Conservation (phyloP, 345 rosid species). For the Syzygium aromaticum region DNA sequence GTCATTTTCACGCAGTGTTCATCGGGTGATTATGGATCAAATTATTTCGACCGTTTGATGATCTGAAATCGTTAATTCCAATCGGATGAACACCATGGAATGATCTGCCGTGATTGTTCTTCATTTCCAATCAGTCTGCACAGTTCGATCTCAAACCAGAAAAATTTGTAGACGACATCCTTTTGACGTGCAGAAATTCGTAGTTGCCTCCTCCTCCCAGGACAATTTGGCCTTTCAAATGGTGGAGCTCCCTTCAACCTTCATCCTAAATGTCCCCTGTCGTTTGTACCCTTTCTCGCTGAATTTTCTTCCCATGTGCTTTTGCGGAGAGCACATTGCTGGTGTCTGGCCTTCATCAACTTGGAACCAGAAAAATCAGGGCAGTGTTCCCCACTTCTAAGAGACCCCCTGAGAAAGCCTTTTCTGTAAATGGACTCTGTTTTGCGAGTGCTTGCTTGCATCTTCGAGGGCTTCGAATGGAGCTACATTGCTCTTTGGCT, state of each 20-base stretch:
- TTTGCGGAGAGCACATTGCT: neutral
- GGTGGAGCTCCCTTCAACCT: neutral
- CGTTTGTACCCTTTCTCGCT: neutral
- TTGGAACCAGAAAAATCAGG: neutral
- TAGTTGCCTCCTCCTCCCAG: neutral
- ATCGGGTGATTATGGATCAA: conserved; percentile 18
- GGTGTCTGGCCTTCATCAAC: neutral
- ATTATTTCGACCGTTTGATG: conserved; percentile 5
- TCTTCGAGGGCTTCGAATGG: neutral
- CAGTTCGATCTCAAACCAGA: neutral
- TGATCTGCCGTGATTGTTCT: neutral
- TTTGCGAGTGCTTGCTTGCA: neutral
- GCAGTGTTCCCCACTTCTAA: neutral
- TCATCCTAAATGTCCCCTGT: neutral
- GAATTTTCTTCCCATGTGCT: neutral
- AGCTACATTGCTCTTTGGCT: neutral
- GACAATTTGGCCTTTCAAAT: neutral
- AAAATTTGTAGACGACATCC: neutral
- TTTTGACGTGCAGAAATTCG: neutral
- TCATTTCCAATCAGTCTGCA: too few relatives aligned
- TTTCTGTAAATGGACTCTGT: neutral
- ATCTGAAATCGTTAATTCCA: conserved; percentile 24
- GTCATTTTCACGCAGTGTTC: conserved; percentile 50
- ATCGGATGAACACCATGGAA: conserved; percentile 19
- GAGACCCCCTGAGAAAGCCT: neutral